A percentile compares a stretch with the other conserved stretches of the same genome.
Conservation (phyloP, 2,329 filamentous ascomycete species). For the Colletotrichum eleusines region DNA sequence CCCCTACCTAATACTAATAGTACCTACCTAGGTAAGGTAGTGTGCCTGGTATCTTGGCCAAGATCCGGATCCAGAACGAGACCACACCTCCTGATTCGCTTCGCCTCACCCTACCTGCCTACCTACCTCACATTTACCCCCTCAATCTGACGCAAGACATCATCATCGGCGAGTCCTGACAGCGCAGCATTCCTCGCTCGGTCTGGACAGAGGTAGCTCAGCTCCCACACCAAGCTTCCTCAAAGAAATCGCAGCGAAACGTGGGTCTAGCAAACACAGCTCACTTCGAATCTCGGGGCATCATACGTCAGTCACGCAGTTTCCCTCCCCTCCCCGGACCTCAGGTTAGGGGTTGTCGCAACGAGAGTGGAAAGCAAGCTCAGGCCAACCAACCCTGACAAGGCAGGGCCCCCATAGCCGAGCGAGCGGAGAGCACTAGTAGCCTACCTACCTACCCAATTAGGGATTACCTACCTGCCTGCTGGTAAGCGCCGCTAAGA, state of each 20-base stretch:
- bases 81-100: slow-evolving; percentile 18
- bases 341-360: background rate
- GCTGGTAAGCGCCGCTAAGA: slow-evolving; percentile 35
- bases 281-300: background rate
- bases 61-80: slow-evolving; percentile 4
- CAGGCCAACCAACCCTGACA: slow-evolving; percentile 10
- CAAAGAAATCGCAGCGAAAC: background rate
- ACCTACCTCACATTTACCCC: background rate
- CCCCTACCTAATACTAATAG: no score
- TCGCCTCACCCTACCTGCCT: no score
- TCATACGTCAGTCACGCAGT: background rate
- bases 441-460: background rate
- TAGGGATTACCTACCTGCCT: background rate
- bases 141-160: slow-evolving; percentile 13
- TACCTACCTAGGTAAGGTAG: no score
- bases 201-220: background rate
- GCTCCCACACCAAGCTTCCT: background rate
- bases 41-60: slow-evolving; percentile 27
- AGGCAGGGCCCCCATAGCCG: slow-evolving; percentile 16
- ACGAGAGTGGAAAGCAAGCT: slow-evolving; percentile 29
- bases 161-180: slow-evolving; percentile 25
- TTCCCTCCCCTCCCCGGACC: background rate
- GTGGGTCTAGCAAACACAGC: no score
- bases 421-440: background rate
- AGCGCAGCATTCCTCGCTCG: slow-evolving; percentile 5